Base-by-base conservation (phyloP, 805 yeast genomes). In the Candida caryicola region DNA sequence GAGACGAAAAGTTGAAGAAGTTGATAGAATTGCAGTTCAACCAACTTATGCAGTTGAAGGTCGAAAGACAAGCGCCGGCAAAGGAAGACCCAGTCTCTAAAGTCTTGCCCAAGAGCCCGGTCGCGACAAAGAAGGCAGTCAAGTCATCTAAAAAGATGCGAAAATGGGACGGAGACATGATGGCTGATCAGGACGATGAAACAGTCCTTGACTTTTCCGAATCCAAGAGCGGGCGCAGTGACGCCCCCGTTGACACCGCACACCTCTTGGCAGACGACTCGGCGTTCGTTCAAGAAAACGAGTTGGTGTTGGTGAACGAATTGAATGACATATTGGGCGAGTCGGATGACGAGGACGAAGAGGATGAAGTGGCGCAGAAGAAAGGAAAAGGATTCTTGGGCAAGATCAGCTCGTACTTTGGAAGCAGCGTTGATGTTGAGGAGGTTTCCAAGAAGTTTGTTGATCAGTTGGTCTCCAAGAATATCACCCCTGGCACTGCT, bases 401-500 rank as follows among this genome's bases (percentile, higher is more conserved):
- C 4, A 67, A 64, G 37, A 41, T 69, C 13, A 31, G 65, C 0
- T 60, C 68, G 3, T 69, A 60, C 40, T 66, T 69, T 28, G 72
- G 72, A 4, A 51, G 62, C 3, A 50, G 62, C 0, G 55, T 59
- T 3, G 56, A 89, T 53, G 68, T 91, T 40, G 73, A 73, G 27
- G 78, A 80, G 30, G 81, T 87, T 2, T 64, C 85, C 16, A 71
- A 71, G 28, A 77, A 81, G 31, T 74, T 93, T 62, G 74, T 78
- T 38, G 84, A 85, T 41, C 95, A 87, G 51, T 68, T 91, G 39
- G 77, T 93, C 44, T 72, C 82, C 45, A 91, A 90, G 52, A 91
- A 91, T 52, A 93, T 91, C 23, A 93, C 97, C 3, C 93, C 95
- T 8, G 85, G 84, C 41, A 95, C 89, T 2, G 93, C 98, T 0